Conservation (phyloP, 2,329 filamentous ascomycete genomes). For the Emmonsiellopsis sp. region DNA sequence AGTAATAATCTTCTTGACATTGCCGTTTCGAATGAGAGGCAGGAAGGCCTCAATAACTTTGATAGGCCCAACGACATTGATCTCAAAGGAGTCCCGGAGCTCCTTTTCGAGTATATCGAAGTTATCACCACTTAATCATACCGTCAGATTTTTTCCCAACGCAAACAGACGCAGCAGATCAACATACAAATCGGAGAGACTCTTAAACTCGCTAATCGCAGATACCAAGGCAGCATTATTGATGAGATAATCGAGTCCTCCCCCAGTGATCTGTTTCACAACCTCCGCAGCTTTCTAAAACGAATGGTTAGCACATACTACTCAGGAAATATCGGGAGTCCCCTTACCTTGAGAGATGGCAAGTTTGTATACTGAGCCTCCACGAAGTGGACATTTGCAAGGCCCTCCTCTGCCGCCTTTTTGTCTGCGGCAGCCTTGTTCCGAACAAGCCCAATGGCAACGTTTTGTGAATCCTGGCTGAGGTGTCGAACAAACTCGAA, state of each 20-base stretch:
- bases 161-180: slow-evolving; percentile 5
- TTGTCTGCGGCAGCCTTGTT: slow-evolving; percentile 37
- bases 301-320: neutral
- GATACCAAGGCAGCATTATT: slow-evolving; percentile 39
- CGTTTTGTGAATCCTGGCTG: slow-evolving; percentile 34
- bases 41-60: slow-evolving; percentile 45
- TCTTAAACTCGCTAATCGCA: slow-evolving; percentile 18
- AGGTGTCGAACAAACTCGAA: slow-evolving; percentile 42
- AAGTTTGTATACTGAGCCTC: slow-evolving; percentile 36
- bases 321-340: neutral
- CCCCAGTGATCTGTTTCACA: slow-evolving; percentile 26
- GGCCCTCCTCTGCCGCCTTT: slow-evolving; percentile 32
- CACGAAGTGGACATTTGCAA: slow-evolving; percentile 38
- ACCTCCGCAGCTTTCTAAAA: slow-evolving; percentile 10
- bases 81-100: slow-evolving; percentile 26
- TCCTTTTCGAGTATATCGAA: slow-evolving; percentile 26
- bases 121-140: slow-evolving; percentile 18
- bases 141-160: neutral
- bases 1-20: slow-evolving; percentile 44
- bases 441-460: slow-evolving; percentile 41
- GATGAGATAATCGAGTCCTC: slow-evolving; percentile 43
- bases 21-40: slow-evolving; percentile 43
- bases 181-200: slow-evolving; percentile 33
- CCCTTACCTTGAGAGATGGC: slow-evolving; percentile 27
- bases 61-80: slow-evolving; percentile 45